Evolutionary conservation across 345 rosid genomes (phyloP).

Genomic region (Fremontodendron californicum): DNA sequence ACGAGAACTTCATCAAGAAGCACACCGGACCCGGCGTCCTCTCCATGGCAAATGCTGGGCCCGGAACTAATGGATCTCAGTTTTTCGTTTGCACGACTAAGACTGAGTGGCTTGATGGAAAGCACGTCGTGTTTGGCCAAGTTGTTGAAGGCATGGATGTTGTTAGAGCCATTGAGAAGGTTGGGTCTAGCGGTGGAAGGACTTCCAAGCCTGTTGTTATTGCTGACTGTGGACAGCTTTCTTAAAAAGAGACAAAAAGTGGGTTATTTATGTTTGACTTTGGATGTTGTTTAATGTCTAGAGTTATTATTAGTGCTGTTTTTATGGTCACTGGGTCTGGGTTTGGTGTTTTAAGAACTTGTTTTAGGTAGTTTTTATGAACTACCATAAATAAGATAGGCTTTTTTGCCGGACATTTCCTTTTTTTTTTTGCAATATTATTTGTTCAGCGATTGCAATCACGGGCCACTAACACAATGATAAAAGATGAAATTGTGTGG

Average conservation of each 20-base stretch:
- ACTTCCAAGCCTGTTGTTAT: slow-evolving; percentile 46
- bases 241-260: slow-evolving; percentile 3
- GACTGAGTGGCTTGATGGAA: slow-evolving; percentile 74
- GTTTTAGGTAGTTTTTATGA: slow-evolving; percentile 3
- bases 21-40: slow-evolving; percentile 68
- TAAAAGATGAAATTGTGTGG: background rate
- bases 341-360: background rate
- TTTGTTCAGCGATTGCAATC: background rate
- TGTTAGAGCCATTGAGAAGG: slow-evolving; percentile 57
- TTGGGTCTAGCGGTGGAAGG: slow-evolving; percentile 57
- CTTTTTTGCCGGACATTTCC: no score
- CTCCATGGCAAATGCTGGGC: slow-evolving; percentile 82
- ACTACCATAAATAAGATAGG: slow-evolving; percentile 32
- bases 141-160: slow-evolving; percentile 65
- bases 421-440: background rate
- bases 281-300: background rate
- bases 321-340: slow-evolving; percentile 1
- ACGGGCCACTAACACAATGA: background rate
- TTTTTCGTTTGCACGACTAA: slow-evolving; percentile 63
- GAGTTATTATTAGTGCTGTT: background rate
- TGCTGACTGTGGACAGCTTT: slow-evolving; percentile 67
- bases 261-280: background rate
- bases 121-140: slow-evolving; percentile 79
- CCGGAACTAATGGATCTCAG: slow-evolving; percentile 71
- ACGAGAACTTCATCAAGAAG: slow-evolving; percentile 76